Percentiles rank a stretch among this genome's conserved stretches.
These are phyloP conservation scores for Penicillium sp. DNA, from an alignment of 2,329 filamentous ascomycete species.

Conservation along the genomic window DNA sequence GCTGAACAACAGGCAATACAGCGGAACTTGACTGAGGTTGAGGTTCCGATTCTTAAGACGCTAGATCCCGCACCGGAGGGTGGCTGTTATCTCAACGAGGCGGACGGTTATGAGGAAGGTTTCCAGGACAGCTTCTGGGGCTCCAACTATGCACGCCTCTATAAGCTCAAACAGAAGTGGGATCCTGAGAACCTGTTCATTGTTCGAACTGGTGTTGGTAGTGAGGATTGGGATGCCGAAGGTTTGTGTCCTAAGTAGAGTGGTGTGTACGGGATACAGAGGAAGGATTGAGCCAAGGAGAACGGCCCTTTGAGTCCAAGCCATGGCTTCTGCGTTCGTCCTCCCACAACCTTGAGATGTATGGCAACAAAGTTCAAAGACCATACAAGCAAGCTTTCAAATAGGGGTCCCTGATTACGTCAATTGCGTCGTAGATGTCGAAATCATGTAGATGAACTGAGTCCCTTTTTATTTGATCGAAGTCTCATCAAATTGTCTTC, in stretches of 20 bases:
- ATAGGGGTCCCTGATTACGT: no score
- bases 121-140: slow-evolving; percentile 38
- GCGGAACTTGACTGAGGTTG: slow-evolving; percentile 30
- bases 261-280: neutral
- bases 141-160: slow-evolving; percentile 19
- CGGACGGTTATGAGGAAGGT: slow-evolving; percentile 6
- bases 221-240: slow-evolving; percentile 22
- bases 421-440: no score
- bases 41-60: slow-evolving; percentile 8
- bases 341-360: no score
- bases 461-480: no score
- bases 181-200: slow-evolving; percentile 19
- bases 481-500: no score
- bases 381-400: no score
- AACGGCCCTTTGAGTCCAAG: no score
- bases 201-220: slow-evolving; percentile 28
- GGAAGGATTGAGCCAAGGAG: no score
- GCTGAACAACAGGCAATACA: slow-evolving; percentile 31
- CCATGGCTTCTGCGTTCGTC: no score
- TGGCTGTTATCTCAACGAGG: slow-evolving; percentile 26
- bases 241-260: neutral
- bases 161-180: slow-evolving; percentile 17
- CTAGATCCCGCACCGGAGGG: slow-evolving; percentile 3
- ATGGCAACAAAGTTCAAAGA: no score
- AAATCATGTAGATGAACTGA: no score